A percentile compares a stretch with the other conserved stretches of the same genome.
Evolutionary conservation across 352 stramenopile species (phyloP).

Genomic region (Phytopythium sindhum): DNA sequence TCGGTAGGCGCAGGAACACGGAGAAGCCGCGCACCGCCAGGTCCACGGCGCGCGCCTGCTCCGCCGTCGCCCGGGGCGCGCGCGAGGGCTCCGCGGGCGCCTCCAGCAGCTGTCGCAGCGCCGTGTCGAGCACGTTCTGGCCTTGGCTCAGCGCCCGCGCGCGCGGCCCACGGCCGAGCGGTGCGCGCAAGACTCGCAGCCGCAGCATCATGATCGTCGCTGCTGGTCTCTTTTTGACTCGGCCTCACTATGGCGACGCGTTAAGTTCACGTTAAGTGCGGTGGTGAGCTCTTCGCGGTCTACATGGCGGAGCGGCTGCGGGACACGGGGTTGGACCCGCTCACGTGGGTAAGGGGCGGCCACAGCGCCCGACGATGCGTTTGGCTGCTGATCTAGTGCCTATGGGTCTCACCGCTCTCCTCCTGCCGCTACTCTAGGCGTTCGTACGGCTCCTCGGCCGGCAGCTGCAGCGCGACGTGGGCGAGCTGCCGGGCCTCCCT

Average conservation of each 20-base stretch:
- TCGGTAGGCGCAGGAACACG: constrained; percentile 74
- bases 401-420: neutral
- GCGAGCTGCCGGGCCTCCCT: constrained; percentile 44
- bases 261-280: neutral
- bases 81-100: constrained; percentile 7
- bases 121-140: constrained; percentile 14
- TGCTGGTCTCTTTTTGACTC: neutral
- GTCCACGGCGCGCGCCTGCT: constrained; percentile 41
- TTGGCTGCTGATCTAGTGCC: neutral
- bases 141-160: neutral
- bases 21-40: constrained; percentile 48
- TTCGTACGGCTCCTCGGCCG: constrained; percentile 60
- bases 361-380: too few relatives aligned
- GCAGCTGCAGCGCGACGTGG: constrained; percentile 39
- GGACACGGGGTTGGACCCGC: constrained; percentile 28
- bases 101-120: constrained; percentile 42
- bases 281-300: neutral
- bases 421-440: constrained; percentile 28
- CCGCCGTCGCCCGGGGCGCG: constrained; percentile 27
- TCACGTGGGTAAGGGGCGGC: constrained; percentile 61
- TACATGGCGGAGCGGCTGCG: constrained; percentile 6
- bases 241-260: neutral
- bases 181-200: too few relatives aligned
- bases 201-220: neutral
- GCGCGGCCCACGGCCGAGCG: neutral